A percentile compares a stretch with the other conserved stretches of the same genome.
phyloP scores from a whole-genome alignment of 192 early-diverging fungal species.

The Pilobolus umbonatus region DNA sequence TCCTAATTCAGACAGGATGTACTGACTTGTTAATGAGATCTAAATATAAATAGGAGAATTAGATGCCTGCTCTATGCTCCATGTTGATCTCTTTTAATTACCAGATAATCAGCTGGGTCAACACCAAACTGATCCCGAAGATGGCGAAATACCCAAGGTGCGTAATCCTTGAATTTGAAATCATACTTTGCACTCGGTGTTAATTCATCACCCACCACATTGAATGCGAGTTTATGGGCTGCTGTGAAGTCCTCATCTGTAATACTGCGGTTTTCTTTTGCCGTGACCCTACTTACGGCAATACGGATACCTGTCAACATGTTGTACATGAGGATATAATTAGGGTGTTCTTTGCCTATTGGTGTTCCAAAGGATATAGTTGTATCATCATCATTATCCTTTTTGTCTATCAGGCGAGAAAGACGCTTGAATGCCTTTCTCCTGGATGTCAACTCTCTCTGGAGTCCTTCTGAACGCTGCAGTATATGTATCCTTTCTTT shows the following conservation, averaged over 20 bases:
- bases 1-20: conserved; percentile 96
- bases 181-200: conserved; percentile 94
- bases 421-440: conserved; percentile 22
- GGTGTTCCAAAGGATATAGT: conserved; percentile 69
- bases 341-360: conserved; percentile 87
- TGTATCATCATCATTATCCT: conserved; percentile 27
- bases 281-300: conserved; percentile 80
- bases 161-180: conserved; percentile 99
- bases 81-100: conserved; percentile 35
- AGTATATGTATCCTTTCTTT: conserved; percentile 9
- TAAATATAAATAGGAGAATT: conserved; percentile 22
- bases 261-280: conserved; percentile 73
- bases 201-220: conserved; percentile 93
- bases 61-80: background rate
- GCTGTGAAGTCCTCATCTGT: conserved; percentile 77
- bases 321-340: conserved; percentile 98
- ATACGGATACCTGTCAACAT: conserved; percentile 97
- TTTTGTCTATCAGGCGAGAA: conserved; percentile 1
- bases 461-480: conserved; percentile 21
- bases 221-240: conserved; percentile 93
- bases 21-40: conserved; percentile 95
- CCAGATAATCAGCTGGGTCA: conserved; percentile 92
- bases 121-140: conserved; percentile 87
- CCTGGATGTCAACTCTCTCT: conserved; percentile 23
- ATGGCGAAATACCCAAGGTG: conserved; percentile 94